A percentile compares a stretch with the other conserved stretches of the same genome.
Evolutionary conservation across 2,329 filamentous ascomycete genomes (phyloP).

Genomic region (Verticillium nubilum): DNA sequence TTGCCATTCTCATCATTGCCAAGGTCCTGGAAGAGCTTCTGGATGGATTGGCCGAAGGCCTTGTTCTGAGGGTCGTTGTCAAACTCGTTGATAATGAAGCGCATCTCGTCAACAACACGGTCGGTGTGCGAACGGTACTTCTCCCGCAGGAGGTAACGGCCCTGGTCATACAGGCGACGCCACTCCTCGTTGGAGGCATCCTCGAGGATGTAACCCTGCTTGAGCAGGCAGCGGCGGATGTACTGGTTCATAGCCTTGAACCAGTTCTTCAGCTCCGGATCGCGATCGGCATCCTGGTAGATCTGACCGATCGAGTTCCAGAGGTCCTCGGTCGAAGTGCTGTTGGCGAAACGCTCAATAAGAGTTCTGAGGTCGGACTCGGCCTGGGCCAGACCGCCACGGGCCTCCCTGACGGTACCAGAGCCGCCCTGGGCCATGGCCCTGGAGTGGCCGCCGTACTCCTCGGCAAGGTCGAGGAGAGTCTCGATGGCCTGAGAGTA

Average conservation of each 20-base stretch:
- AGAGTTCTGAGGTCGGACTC: conserved; percentile 80
- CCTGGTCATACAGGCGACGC: conserved; percentile 79
- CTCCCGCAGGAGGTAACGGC: conserved; percentile 78
- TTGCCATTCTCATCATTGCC: conserved; percentile 83
- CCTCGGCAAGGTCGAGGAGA: conserved; percentile 75
- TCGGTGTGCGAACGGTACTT: conserved; percentile 85
- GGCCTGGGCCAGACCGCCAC: conserved; percentile 61
- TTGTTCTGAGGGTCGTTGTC: conserved; percentile 84
- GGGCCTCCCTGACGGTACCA: conserved; percentile 67
- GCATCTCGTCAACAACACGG: conserved; percentile 80
- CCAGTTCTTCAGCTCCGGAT: conserved; percentile 84
- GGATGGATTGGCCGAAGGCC: conserved; percentile 66
- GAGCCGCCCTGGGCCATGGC: conserved; percentile 57
- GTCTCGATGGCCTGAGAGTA: conserved; percentile 91
- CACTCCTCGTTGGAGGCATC: conserved; percentile 75
- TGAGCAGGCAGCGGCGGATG: conserved; percentile 75
- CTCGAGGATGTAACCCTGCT: conserved; percentile 88
- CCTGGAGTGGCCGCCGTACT: conserved; percentile 73
- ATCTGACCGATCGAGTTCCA: conserved; percentile 80
- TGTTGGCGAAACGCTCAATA: conserved; percentile 93
- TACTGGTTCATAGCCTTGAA: conserved; percentile 75
- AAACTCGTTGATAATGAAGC: conserved; percentile 85
- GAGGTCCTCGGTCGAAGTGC: conserved; percentile 81
- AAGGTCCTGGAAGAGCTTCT: conserved; percentile 83
- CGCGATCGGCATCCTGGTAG: conserved; percentile 80